A percentile compares a stretch with the other conserved stretches of the same genome.
phyloP scores from a whole-genome alignment of 2,329 filamentous ascomycete genomes.

The Fusarium sp. region DNA sequence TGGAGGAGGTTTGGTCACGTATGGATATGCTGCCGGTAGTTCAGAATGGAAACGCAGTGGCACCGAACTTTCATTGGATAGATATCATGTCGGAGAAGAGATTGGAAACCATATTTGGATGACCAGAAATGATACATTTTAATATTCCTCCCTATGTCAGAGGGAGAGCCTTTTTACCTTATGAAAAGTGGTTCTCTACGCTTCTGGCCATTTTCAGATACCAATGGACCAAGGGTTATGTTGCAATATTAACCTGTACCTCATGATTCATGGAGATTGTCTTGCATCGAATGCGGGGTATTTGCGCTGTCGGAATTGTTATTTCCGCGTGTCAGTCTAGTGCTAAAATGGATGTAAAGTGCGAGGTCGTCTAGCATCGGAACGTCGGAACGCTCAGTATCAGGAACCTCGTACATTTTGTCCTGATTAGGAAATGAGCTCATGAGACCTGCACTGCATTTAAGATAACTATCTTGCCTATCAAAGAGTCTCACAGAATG shows the following conservation, averaged over 20 bases:
- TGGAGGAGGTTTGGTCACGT: slow-evolving; percentile 30
- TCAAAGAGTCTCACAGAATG: too few relatives aligned
- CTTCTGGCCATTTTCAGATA: too few relatives aligned
- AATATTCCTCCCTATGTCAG: too few relatives aligned
- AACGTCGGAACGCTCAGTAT: neutral
- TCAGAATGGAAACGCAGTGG: neutral
- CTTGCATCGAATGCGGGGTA: too few relatives aligned
- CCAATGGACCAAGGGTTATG: too few relatives aligned
- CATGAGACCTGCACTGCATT: neutral
- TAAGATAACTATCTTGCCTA: neutral
- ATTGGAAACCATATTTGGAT: slow-evolving; percentile 31
- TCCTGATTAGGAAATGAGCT: slow-evolving; percentile 4
- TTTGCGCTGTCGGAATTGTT: too few relatives aligned
- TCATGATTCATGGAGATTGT: too few relatives aligned
- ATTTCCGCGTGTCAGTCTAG: neutral
- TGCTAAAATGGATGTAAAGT: neutral
- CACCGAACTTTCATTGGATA: slow-evolving; percentile 19
- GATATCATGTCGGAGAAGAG: slow-evolving; percentile 26
- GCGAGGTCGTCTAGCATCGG: neutral
- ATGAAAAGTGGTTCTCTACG: neutral
- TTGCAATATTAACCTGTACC: too few relatives aligned
- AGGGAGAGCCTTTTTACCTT: neutral
- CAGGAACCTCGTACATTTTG: neutral
- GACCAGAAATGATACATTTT: neutral
- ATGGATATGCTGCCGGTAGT: slow-evolving; percentile 1